Evolutionary conservation across 1,139 yeast genomes (phyloP), one percentile per base, ranked within the genome.

Genomic region (Zygoascus sp.): DNA sequence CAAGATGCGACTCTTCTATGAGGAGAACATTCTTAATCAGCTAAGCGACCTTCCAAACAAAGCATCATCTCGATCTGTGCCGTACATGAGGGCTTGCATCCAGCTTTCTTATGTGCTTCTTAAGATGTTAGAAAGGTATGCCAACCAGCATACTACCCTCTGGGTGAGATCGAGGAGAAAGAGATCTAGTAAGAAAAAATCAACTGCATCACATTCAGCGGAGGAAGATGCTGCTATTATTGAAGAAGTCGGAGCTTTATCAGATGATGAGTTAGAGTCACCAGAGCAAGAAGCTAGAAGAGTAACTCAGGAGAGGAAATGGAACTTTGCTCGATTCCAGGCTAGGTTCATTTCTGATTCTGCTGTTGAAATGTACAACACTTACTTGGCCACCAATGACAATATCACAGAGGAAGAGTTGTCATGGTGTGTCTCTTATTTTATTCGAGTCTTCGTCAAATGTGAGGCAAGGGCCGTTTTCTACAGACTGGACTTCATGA

Each of bases 401-500:
- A 96, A 89, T 51, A 66, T 90, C 42, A 67, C 75, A 0, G 78
- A 76, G 45, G 73, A 69, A 10, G 83, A 83, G 48, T 69, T 92
- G 42, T 81, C 81, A 57, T 73, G 76, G 49, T 81, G 84, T 17
- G 61, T 92, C 23, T 72, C 82, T 1, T 90, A 80, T 60, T 80
- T 89, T 58, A 89, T 87, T 60, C 71, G 87, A 32, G 65, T 88
- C 0, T 81, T 89, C 56, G 81, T 83, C 45, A 73, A 80, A 50
- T 75, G 80, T 30, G 83, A 81, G 51, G 77, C 75, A 50, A 79
- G 80, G 30, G 58, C n/a, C 6, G 75, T 80, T 10, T 69, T 90
- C 35, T 83, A 74, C 59, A 72, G 96, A 41, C 64, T 92, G 32
- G 97, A 92, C 61, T 80, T 92, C 58, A 77, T 92, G 65, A 62